These are phyloP conservation scores for Porodaedalea pini DNA, from an alignment of 1,284 basidiomycete species.

Conservation along the genomic window DNA sequence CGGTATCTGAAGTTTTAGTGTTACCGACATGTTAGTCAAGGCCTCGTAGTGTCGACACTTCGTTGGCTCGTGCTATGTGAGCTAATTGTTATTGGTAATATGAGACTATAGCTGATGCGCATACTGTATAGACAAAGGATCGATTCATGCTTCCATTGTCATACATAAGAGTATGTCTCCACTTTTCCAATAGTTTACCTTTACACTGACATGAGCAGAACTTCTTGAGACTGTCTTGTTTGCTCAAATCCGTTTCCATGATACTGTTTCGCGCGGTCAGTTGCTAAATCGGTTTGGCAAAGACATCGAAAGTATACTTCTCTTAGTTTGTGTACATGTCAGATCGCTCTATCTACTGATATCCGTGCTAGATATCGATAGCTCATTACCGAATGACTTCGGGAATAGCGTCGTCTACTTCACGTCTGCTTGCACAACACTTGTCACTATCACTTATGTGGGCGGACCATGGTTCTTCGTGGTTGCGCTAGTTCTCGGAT, in stretches of 20 bases:
- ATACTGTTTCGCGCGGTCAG: slow-evolving; percentile 84
- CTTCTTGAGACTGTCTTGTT: slow-evolving; percentile 85
- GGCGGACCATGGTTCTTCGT: slow-evolving; percentile 75
- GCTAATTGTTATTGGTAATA: not conserved
- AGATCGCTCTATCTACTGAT: not conserved
- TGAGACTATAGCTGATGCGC: not conserved
- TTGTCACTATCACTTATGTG: slow-evolving; percentile 72
- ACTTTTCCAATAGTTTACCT: slow-evolving; percentile 17
- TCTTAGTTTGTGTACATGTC: no score
- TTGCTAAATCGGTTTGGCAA: slow-evolving; percentile 89
- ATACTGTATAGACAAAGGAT: slow-evolving; percentile 51
- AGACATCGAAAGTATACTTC: slow-evolving; percentile 76
- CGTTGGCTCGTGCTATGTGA: slow-evolving; percentile 70
- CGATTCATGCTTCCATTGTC: slow-evolving; percentile 62
- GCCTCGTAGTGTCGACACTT: slow-evolving; percentile 60
- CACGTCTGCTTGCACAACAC: slow-evolving; percentile 55
- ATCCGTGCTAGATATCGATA: slow-evolving; percentile 65
- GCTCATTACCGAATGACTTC: slow-evolving; percentile 81
- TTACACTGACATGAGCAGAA: slow-evolving; percentile 34
- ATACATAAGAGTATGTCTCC: slow-evolving; percentile 63
- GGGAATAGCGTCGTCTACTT: slow-evolving; percentile 68
- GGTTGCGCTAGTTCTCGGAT: slow-evolving; percentile 54
- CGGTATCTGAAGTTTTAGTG: not conserved
- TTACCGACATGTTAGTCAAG: slow-evolving; percentile 28
- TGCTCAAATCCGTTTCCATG: slow-evolving; percentile 90